Percentiles rank a stretch among this genome's conserved stretches.
These are phyloP conservation scores for Ophiosphaerella herpotricha DNA, from an alignment of 2,329 filamentous ascomycete genomes.

Conservation along the genomic window DNA sequence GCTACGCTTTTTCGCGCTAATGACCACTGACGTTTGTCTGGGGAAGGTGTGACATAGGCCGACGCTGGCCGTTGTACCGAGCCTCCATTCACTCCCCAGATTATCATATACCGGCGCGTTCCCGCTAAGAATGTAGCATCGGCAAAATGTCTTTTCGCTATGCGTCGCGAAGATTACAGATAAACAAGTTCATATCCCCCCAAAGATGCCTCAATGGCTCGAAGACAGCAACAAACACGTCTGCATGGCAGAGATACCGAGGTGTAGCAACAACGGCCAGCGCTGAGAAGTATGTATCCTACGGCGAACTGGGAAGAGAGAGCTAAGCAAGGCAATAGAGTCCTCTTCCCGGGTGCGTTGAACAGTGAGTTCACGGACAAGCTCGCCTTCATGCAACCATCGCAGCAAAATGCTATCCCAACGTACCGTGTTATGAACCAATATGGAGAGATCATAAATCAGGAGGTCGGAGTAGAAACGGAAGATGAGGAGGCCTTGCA, in stretches of 20 bases:
- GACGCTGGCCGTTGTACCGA: conserved; percentile 37
- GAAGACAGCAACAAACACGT: conserved; percentile 13
- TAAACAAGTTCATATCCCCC: conserved; percentile 16
- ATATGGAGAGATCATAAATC: conserved; percentile 81
- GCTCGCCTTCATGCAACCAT: conserved; percentile 77
- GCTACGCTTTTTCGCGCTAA: conserved; percentile 15
- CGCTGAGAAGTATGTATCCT: conserved; percentile 60
- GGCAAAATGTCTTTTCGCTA: conserved; percentile 43
- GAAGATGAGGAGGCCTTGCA: conserved; percentile 63
- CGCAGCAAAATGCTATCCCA: conserved; percentile 72
- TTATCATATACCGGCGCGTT: conserved; percentile 23
- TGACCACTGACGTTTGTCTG: conserved; percentile 9
- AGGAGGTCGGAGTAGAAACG: conserved; percentile 68
- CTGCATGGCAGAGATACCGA: conserved; percentile 52
- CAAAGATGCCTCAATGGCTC: conserved; percentile 21
- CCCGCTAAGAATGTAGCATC: conserved; percentile 26
- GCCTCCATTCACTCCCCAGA: conserved; percentile 26
- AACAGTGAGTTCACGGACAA: conserved; percentile 88
- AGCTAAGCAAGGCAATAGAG: conserved; percentile 43
- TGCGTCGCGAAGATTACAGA: conserved; percentile 30
- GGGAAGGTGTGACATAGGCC: conserved; percentile 18
- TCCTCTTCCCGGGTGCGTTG: conserved; percentile 87
- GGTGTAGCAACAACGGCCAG: conserved; percentile 63
- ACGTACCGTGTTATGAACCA: conserved; percentile 94
- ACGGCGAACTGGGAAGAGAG: background rate